Base-by-base conservation (phyloP, 2,329 filamentous ascomycete species). In the Monosporascus sp. region DNA sequence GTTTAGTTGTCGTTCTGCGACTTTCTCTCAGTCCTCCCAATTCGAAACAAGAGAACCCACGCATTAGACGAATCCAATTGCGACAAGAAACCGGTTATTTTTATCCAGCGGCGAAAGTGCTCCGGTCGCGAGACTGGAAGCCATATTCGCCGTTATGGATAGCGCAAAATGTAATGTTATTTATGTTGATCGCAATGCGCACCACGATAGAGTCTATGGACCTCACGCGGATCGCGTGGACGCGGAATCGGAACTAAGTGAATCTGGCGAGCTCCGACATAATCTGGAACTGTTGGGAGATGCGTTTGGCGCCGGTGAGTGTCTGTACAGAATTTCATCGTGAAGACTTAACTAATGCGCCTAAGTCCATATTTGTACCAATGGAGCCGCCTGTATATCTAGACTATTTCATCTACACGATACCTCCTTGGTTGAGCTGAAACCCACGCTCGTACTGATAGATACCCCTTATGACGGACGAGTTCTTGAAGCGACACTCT, bases 111-210 rank as follows among this genome's bases (percentile, higher is more conserved):
- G 77, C 72, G 73, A 74, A 77, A 77, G 78, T 75, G 78, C 74
- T 78, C 78, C 79, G 74, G 79, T 82, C 79, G 74, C 68, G 70
- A 77, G 80, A 80, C 80, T 82, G 78, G 79, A 76, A 78, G 78
- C 78, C 76, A 73, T 70, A 67, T 70, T 74, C 72, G 71, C 72
- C 73, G 76, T 70, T 67, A 84, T 84, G 81, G 80, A 84, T 68
- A 74, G 73, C 65, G 74, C 77, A 63, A 71, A 73, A 55, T 83
- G 79, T 67, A 79, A 83, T 67, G 75, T 84, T 60, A 79, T 85
- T 57, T 85, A 84, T 60, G 79, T 84, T 62, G 79, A 83, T 70
- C 78, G 78, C 63, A 71, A 74, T 56, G 75, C 80, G 57, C 71
- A 70, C 60, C 68, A 75, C 55, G 74, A 81, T 61, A 72, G 76